Evolutionary conservation across 495 filamentous ascomycete species (phyloP).

Genomic region (Talaromyces stipitatus): DNA sequence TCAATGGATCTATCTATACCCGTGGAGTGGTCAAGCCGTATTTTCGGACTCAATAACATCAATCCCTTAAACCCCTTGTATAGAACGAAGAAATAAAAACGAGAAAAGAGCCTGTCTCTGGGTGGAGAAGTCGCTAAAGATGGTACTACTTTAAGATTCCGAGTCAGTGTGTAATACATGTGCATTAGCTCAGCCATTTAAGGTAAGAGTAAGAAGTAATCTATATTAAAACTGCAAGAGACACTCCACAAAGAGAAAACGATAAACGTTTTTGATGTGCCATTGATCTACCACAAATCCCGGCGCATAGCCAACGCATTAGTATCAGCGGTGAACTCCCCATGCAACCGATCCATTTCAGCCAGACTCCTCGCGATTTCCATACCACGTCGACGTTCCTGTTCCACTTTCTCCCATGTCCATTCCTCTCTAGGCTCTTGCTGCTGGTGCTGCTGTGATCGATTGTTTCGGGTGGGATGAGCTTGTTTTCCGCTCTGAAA

Average conservation of each 20-base stretch:
- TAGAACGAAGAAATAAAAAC: background rate
- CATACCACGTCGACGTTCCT: slow-evolving; percentile 34
- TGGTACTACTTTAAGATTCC: background rate
- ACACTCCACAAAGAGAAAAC: background rate
- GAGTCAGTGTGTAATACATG: background rate
- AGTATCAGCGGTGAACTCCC: slow-evolving; percentile 6
- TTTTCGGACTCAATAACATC: no score
- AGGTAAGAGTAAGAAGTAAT: no score
- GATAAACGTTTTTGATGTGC: background rate
- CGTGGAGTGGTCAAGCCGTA: background rate
- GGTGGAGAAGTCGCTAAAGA: background rate
- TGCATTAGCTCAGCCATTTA: no score
- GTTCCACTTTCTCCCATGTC: slow-evolving; percentile 34
- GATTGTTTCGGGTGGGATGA: background rate
- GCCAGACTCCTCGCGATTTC: slow-evolving; percentile 12
- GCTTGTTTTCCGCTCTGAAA: background rate
- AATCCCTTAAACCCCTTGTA: no score
- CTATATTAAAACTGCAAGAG: background rate
- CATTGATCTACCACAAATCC: slow-evolving; percentile 4
- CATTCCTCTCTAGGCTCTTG: slow-evolving; percentile 14
- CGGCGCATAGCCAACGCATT: slow-evolving; percentile 3
- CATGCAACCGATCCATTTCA: slow-evolving; percentile 7
- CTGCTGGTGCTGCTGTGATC: background rate
- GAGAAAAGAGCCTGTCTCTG: no score
- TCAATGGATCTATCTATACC: background rate